These are phyloP conservation scores for Tolypocladium capitatum DNA, from an alignment of 2,329 filamentous ascomycete species.

Conservation along the genomic window DNA sequence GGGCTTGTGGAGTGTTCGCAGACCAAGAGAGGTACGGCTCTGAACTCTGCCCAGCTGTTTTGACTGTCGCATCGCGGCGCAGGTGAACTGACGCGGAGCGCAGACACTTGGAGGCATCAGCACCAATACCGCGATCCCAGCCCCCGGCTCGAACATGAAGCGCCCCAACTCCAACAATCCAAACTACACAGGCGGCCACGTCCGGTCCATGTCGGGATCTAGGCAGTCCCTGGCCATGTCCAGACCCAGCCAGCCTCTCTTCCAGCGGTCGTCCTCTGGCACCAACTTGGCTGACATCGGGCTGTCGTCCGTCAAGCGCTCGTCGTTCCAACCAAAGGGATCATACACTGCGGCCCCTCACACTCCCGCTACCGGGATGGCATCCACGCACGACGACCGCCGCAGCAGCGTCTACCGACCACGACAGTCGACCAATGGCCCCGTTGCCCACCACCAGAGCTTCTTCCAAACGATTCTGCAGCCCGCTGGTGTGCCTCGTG, in stretches of 20 bases:
- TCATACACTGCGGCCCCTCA: conserved; percentile 7
- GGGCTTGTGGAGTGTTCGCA: conserved; percentile 81
- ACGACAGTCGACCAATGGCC: conserved; percentile 54
- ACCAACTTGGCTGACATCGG: conserved; percentile 67
- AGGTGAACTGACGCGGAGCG: conserved; percentile 8
- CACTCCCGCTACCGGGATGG: conserved; percentile 42
- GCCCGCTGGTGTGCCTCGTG: conserved; percentile 68
- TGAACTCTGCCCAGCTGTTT: not conserved
- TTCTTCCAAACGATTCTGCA: conserved; percentile 86
- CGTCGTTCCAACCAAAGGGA: conserved; percentile 67
- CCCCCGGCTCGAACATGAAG: conserved; percentile 88
- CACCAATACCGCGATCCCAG: conserved; percentile 73
- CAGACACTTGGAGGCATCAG: conserved; percentile 80
- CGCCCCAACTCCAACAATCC: conserved; percentile 69
- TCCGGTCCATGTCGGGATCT: conserved; percentile 68
- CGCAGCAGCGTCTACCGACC: conserved; percentile 72
- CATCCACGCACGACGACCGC: conserved; percentile 42
- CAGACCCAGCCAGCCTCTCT: conserved; percentile 75
- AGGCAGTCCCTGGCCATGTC: conserved; percentile 75
- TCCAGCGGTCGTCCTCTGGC: conserved; percentile 73
- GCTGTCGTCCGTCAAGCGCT: conserved; percentile 71
- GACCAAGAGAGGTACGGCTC: conserved; percentile 67
- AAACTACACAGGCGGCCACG: conserved; percentile 55
- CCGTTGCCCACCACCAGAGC: conserved; percentile 62
- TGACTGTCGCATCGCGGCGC: conserved; percentile 8